Evolutionary conservation across 306 rosid genomes (phyloP).

Genomic region (Inga leiocalycina): DNA sequence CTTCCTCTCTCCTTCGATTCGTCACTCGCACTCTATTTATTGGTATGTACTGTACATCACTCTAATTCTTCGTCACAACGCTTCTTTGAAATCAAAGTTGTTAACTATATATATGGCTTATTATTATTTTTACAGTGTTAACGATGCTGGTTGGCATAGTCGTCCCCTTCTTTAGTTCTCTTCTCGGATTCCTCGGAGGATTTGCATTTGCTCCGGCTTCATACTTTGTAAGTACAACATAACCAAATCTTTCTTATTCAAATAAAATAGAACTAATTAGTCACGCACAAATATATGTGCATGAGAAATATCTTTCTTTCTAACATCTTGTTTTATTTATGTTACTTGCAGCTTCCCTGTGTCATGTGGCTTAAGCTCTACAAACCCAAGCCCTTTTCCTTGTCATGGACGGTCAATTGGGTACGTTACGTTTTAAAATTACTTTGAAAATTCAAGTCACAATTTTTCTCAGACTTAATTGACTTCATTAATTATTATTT

Average conservation of each 20-base stretch:
- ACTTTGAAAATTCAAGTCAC: not conserved
- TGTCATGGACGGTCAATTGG: conserved; percentile 75
- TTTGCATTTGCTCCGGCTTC: conserved; percentile 91
- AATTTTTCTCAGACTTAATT: not conserved
- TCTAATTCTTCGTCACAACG: not conserved
- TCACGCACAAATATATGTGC: too few species aligned
- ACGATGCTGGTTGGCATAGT: conserved; percentile 66
- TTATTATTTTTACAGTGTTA: conserved; percentile 41
- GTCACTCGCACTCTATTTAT: conserved; percentile 54
- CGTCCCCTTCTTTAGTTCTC: conserved; percentile 79
- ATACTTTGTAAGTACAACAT: conserved; percentile 63
- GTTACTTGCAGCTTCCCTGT: conserved; percentile 73
- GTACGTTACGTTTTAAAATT: conserved; percentile 38
- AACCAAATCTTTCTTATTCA: not conserved
- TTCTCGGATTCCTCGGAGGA: conserved; percentile 91
- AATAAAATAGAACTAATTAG: not conserved
- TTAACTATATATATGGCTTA: too few species aligned
- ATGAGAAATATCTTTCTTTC: too few species aligned
- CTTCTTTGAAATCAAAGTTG: too few species aligned
- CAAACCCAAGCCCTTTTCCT: conserved; percentile 63
- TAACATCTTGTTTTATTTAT: not conserved
- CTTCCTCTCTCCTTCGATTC: conserved; percentile 62
- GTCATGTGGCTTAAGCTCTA: conserved; percentile 69
- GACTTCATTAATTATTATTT: not conserved
- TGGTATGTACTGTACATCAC: conserved; percentile 41